Percentiles rank a stretch among this genome's conserved stretches.
phyloP scores from a whole-genome alignment of 2,329 filamentous ascomycete species.

The Aureobasidium sp. region DNA sequence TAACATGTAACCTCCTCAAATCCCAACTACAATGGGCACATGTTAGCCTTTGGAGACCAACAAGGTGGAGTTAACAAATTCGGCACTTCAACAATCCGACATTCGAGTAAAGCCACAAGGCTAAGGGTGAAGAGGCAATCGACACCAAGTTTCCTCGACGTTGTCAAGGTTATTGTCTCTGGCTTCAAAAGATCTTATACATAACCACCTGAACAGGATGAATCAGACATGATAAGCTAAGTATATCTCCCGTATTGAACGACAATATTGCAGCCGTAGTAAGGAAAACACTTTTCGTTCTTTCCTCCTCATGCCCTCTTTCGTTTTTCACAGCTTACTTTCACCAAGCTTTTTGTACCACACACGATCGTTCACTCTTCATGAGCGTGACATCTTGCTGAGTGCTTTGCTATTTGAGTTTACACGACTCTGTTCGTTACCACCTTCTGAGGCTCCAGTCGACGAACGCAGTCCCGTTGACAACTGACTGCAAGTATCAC shows the following conservation, averaged over 20 bases:
- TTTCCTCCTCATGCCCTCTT: background rate
- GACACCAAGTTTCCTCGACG: background rate
- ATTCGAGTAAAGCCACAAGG: background rate
- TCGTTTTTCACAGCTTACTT: background rate
- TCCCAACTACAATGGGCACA: background rate
- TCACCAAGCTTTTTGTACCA: background rate
- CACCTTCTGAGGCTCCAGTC: background rate
- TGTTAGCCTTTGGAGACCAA: background rate
- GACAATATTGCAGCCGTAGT: background rate
- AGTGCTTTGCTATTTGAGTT: background rate
- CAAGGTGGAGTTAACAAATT: background rate
- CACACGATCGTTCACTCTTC: background rate
- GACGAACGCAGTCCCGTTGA: background rate
- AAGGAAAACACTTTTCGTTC: background rate
- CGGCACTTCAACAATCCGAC: background rate
- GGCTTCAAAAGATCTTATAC: background rate
- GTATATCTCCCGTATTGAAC: background rate
- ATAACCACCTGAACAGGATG: background rate
- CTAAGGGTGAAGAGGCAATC: background rate
- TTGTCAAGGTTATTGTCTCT: background rate
- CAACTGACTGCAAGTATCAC: background rate
- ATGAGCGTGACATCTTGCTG: background rate
- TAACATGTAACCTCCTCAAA: background rate
- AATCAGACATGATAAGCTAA: background rate
- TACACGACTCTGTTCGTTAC: background rate